Base-by-base conservation (phyloP, 2,329 filamentous ascomycete genomes). In the Aureobasidium uvarum region DNA sequence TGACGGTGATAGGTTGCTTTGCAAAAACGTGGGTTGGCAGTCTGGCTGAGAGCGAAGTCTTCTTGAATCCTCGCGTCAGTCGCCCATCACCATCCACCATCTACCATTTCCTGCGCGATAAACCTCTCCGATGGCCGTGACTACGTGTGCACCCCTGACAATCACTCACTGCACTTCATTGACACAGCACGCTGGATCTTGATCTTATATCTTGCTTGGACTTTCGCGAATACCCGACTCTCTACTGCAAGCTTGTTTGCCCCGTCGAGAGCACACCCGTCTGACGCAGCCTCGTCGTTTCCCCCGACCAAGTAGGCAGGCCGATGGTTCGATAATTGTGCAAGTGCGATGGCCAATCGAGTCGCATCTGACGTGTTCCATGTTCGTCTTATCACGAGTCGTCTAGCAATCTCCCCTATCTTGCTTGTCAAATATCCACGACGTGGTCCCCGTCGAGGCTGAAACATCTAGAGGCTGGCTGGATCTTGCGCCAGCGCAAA, bases 341-440 rank as follows among this genome's bases (percentile, higher is more conserved):
- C 56, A 60, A 60, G 54, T 58, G 39, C 54, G 33, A 58, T 20
- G 14, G 43, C 31, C 56, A 38, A 48, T 48, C 28, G 41, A 38
- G 28, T 36, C 36, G 20, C 41, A 48, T 33, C 41, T 33, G 41
- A 38, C 41, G 28, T 50, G 36, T 31, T 20, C 25, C 25, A 25
- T 25, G 3, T 18, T 46, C 28, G 6, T 18, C 25, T 60, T 60
- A 60, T 60, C 56, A 48, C 31, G n/a, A 4, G 10, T 60, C 56
- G 43, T n/a, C 14, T n/a, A 23, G 41, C 56, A 60, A 60, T 60
- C 56, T 60, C 56, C 56, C 56, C 56, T 48, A 60, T 60, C 56
- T 60, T 31, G 56, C 28, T 46, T 48, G n/a, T 16, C 16, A n/a
- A 25, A 25, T 36, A 36, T 41, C 38, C 25, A 23, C 25, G 13